Percentiles rank a stretch among this genome's conserved stretches.
phyloP scores from a whole-genome alignment of 2,329 filamentous ascomycete genomes.

The Aspergillus latus region DNA sequence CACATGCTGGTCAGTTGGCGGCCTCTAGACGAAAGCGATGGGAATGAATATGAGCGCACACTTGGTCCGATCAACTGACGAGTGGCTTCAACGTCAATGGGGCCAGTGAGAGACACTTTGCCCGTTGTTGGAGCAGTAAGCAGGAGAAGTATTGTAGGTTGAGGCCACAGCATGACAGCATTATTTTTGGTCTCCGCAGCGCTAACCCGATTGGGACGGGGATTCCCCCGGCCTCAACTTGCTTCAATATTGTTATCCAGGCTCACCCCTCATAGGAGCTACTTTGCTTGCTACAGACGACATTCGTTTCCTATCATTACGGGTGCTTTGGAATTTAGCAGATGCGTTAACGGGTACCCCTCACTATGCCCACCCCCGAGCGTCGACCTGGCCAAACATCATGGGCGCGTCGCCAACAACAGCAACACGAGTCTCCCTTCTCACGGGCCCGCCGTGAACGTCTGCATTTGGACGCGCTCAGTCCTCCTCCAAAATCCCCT shows the following conservation, averaged over 20 bases:
- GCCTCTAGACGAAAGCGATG: neutral
- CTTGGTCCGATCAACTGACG: constrained; percentile 8
- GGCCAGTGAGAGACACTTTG: neutral
- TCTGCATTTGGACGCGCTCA: constrained; percentile 31
- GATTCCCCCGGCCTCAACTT: constrained; percentile 4
- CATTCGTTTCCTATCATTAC: constrained; percentile 1
- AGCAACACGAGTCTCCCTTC: constrained; percentile 31
- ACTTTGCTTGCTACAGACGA: neutral
- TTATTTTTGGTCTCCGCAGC: constrained; percentile 17
- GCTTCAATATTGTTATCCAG: neutral
- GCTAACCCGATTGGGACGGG: constrained; percentile 21
- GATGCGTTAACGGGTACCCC: constrained; percentile 12
- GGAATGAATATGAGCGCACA: neutral
- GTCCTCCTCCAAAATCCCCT: constrained; percentile 30
- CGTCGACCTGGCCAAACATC: constrained; percentile 29
- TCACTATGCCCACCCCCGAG: constrained; percentile 37
- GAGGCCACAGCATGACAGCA: constrained; percentile 5
- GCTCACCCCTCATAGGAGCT: neutral
- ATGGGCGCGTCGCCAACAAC: constrained; percentile 33
- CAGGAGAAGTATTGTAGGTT: neutral
- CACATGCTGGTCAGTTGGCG: constrained; percentile 20
- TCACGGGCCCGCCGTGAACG: constrained; percentile 29
- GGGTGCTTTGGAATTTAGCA: constrained; percentile 5
- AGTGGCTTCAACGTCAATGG: neutral
- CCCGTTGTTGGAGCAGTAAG: neutral